Conservation (phyloP, 2,329 filamentous ascomycete species). For the Fusarium mundagurra region DNA sequence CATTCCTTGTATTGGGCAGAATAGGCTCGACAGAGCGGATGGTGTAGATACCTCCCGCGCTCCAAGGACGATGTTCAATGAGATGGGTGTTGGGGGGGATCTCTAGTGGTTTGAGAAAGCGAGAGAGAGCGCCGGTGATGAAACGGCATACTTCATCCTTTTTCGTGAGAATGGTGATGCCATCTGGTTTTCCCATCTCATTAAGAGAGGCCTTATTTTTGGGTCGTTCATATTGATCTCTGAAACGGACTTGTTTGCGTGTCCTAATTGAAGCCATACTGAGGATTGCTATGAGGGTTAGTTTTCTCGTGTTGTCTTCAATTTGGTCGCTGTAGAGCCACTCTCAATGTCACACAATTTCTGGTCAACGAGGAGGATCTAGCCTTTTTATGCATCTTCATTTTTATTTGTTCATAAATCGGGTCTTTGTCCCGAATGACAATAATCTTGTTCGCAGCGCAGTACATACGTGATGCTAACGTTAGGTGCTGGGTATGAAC, state of each 20-base stretch:
- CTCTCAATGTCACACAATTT: neutral
- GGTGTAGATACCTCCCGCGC: neutral
- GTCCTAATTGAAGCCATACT: neutral
- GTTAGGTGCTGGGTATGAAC: neutral
- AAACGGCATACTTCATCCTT: neutral
- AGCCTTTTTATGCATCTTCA: neutral
- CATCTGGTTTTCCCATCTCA: neutral
- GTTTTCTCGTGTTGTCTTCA: neutral
- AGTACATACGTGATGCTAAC: neutral
- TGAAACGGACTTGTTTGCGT: neutral
- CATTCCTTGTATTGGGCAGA: neutral
- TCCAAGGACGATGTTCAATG: neutral
- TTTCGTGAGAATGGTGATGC: neutral
- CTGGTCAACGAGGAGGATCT: neutral
- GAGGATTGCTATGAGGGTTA: neutral
- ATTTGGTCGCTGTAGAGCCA: neutral
- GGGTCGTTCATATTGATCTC: neutral
- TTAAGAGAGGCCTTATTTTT: neutral
- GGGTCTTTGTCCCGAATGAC: neutral
- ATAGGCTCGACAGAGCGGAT: neutral
- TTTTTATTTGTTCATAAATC: neutral
- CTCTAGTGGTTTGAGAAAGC: neutral
- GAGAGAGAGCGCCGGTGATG: neutral
- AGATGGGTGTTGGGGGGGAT: neutral
- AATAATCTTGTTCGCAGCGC: neutral